Evolutionary conservation across 192 early-diverging fungal genomes (phyloP).

Genomic region (Pilobolus umbonatus): DNA sequence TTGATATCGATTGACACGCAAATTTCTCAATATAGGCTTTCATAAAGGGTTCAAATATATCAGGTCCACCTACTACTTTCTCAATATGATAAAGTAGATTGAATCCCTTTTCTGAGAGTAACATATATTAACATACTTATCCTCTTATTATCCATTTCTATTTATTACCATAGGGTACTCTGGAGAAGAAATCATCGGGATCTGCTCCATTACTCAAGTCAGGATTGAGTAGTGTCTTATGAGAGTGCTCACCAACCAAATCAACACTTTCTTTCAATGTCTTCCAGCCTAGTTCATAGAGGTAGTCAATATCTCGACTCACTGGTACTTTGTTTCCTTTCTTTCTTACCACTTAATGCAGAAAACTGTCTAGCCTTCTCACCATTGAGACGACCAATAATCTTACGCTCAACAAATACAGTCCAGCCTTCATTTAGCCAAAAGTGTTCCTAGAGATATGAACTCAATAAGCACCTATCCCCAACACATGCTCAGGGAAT

Average conservation of each 20-base stretch:
- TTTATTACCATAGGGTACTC: conserved; percentile 76
- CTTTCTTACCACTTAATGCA: conserved; percentile 68
- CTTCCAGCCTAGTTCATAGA: conserved; percentile 42
- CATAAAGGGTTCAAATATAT: conserved; percentile 84
- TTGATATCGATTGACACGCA: conserved; percentile 82
- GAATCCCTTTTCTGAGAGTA: conserved; percentile 81
- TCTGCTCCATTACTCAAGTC: conserved; percentile 65
- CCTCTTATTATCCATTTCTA: background rate
- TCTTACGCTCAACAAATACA: conserved; percentile 90
- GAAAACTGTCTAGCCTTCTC: conserved; percentile 73
- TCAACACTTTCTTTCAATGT: conserved; percentile 68
- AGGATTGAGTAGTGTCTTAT: conserved; percentile 70
- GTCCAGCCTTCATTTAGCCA: conserved; percentile 99
- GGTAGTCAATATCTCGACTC: no score
- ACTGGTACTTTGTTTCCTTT: background rate
- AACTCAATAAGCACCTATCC: background rate
- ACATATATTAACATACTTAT: background rate
- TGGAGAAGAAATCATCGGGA: conserved; percentile 77
- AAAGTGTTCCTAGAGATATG: conserved; percentile 46
- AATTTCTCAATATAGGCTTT: conserved; percentile 77
- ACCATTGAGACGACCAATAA: conserved; percentile 71
- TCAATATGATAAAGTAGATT: conserved; percentile 91
- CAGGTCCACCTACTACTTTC: conserved; percentile 75
- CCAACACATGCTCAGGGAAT: background rate
- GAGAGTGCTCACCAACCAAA: conserved; percentile 60